These are phyloP conservation scores for Kingdonia uniflora DNA, from an alignment of 164 flowering plant species.

Conservation along the genomic window DNA sequence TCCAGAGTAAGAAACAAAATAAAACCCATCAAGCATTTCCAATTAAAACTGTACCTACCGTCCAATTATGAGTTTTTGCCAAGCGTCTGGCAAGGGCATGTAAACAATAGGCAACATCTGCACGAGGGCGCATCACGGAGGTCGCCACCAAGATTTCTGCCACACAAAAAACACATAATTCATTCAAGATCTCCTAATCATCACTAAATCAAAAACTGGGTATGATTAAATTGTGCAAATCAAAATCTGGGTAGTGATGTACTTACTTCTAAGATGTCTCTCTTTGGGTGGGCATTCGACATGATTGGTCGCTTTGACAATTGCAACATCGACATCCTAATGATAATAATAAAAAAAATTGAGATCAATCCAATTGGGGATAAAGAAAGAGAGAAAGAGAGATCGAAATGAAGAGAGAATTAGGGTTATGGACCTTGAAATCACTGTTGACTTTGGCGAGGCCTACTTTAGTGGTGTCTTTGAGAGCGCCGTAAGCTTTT, in stretches of 20 bases:
- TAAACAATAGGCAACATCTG: slow-evolving; percentile 91
- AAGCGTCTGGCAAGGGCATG: slow-evolving; percentile 73
- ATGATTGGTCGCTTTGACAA: slow-evolving; percentile 96
- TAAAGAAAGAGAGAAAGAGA: not conserved
- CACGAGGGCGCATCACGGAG: slow-evolving; percentile 79
- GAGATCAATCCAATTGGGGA: too few species aligned
- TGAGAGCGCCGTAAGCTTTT: slow-evolving; percentile 83
- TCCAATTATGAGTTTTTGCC: slow-evolving; percentile 93
- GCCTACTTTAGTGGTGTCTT: slow-evolving; percentile 85
- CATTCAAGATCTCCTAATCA: not conserved
- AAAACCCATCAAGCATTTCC: too few species aligned
- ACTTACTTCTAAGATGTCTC: slow-evolving; percentile 80
- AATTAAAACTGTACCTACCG: too few species aligned
- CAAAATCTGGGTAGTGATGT: too few species aligned
- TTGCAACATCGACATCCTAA: slow-evolving; percentile 94
- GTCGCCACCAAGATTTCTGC: slow-evolving; percentile 76
- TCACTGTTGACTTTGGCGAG: slow-evolving; percentile 87
- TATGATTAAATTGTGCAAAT: too few species aligned
- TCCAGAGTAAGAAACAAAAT: too few species aligned
- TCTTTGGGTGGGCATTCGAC: slow-evolving; percentile 96
- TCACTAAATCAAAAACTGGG: slow-evolving; percentile 1
- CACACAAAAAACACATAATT: slow-evolving; percentile 1
- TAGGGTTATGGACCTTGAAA: slow-evolving; percentile 41
- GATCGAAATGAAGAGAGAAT: not conserved
- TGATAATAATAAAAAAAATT: not conserved